Percentiles rank a stretch among this genome's conserved stretches.
These are phyloP conservation scores for Kregervanrija delftensis DNA, from an alignment of 805 yeast genomes.

Conservation along the genomic window DNA sequence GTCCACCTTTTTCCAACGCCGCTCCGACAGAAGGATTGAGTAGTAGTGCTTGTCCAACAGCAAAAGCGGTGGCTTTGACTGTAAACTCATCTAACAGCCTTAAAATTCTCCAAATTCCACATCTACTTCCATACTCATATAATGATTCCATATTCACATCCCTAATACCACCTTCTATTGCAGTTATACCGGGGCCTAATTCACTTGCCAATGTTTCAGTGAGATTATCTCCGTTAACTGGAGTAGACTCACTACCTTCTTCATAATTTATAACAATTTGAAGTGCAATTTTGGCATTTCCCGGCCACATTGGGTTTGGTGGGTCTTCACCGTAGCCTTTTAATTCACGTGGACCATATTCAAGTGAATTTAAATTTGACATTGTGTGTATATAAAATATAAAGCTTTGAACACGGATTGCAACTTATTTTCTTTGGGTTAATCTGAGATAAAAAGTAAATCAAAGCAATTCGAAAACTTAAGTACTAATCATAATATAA, in stretches of 20 bases:
- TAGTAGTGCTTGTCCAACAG: conserved; percentile 32
- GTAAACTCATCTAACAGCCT: conserved; percentile 26
- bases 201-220: conserved; percentile 12
- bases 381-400: too few species aligned
- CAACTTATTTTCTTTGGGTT: too few species aligned
- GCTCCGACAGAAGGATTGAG: conserved; percentile 28
- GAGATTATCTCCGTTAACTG: conserved; percentile 5
- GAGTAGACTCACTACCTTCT: conserved; percentile 19
- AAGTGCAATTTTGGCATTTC: conserved; percentile 14
- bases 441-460: too few species aligned
- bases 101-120: conserved; percentile 20
- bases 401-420: too few species aligned
- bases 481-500: too few species aligned
- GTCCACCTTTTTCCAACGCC: conserved; percentile 30
- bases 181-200: conserved; percentile 12
- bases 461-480: too few species aligned
- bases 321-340: conserved; percentile 24
- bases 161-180: neutral
- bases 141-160: conserved; percentile 14
- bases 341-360: conserved; percentile 6
- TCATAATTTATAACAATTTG: conserved; percentile 21
- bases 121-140: conserved; percentile 15
- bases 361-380: too few species aligned
- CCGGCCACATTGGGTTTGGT: conserved; percentile 20
- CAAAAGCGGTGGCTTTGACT: conserved; percentile 29